These are phyloP conservation scores for Lactarius akahatsu DNA, from an alignment of 768 basidiomycete genomes.

Conservation along the genomic window DNA sequence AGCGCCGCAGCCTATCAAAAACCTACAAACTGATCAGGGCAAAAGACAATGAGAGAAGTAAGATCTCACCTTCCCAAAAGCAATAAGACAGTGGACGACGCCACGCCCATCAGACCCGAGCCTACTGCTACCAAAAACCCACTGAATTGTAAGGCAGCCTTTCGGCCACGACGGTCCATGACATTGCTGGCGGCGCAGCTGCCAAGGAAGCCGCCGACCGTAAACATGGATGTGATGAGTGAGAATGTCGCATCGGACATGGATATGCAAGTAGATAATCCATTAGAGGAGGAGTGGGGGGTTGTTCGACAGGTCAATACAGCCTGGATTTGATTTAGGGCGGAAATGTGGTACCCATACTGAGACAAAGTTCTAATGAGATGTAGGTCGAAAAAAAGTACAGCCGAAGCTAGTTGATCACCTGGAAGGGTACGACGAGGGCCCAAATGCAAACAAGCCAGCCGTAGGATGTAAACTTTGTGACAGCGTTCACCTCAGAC, in stretches of 20 bases:
- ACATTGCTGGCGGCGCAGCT: slow-evolving; percentile 64
- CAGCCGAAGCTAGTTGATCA: slow-evolving; percentile 23
- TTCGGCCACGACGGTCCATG: slow-evolving; percentile 73
- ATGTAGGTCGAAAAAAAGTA: neutral
- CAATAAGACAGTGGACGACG: slow-evolving; percentile 54
- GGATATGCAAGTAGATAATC: slow-evolving; percentile 71
- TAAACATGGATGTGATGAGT: slow-evolving; percentile 80
- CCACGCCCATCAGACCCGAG: slow-evolving; percentile 62
- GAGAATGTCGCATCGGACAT: slow-evolving; percentile 81
- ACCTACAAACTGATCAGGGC: slow-evolving; percentile 39
- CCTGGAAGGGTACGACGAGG: slow-evolving; percentile 58
- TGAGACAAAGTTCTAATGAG: slow-evolving; percentile 34
- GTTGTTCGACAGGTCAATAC: slow-evolving; percentile 66
- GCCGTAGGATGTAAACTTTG: slow-evolving; percentile 56
- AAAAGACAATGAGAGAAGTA: slow-evolving; percentile 6
- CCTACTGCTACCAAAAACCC: slow-evolving; percentile 58
- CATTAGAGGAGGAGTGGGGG: slow-evolving; percentile 33
- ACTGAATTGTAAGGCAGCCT: slow-evolving; percentile 60
- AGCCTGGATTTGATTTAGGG: slow-evolving; percentile 84
- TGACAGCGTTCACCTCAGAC: neutral
- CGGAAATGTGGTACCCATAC: slow-evolving; percentile 93
- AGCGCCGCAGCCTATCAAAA: slow-evolving; percentile 66
- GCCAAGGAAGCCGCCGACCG: slow-evolving; percentile 82
- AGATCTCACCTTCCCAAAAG: slow-evolving; percentile 59
- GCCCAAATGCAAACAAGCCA: slow-evolving; percentile 70